phyloP scores from a whole-genome alignment of 2,329 filamentous ascomycete species.

The Endocalyx cinctus region DNA sequence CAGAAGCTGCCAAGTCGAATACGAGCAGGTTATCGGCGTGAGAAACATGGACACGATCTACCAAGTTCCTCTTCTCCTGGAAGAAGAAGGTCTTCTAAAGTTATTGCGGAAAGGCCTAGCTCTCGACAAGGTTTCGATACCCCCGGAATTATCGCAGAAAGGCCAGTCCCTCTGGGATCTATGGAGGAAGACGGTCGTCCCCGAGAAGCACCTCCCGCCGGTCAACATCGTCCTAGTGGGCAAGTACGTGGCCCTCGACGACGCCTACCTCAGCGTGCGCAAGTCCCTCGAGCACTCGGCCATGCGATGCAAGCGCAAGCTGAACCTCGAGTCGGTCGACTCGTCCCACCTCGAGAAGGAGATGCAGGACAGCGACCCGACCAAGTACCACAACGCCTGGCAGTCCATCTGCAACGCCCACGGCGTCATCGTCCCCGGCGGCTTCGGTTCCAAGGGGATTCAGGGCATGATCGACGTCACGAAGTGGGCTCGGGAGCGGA shows the following conservation, averaged over 20 bases:
- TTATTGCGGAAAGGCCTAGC: constrained; percentile 63
- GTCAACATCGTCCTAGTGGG: constrained; percentile 85
- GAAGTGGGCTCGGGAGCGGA: constrained; percentile 81
- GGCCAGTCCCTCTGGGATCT: constrained; percentile 70
- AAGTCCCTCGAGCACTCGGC: constrained; percentile 89
- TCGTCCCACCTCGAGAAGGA: constrained; percentile 74
- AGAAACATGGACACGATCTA: constrained; percentile 88
- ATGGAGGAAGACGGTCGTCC: constrained; percentile 69
- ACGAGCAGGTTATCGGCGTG: constrained; percentile 82
- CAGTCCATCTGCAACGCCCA: constrained; percentile 66
- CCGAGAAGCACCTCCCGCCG: constrained; percentile 61
- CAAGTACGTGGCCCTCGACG: constrained; percentile 82
- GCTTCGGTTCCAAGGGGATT: constrained; percentile 76
- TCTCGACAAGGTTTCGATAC: constrained; percentile 53
- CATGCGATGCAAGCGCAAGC: constrained; percentile 76
- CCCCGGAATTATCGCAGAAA: constrained; percentile 51
- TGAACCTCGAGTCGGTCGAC: constrained; percentile 82
- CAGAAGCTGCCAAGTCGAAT: constrained; percentile 80
- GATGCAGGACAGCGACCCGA: constrained; percentile 57
- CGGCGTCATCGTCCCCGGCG: constrained; percentile 66
- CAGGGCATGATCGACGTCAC: constrained; percentile 87
- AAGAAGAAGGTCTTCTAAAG: constrained; percentile 70
- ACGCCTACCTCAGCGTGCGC: constrained; percentile 77
- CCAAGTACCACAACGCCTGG: constrained; percentile 83
- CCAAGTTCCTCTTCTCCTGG: constrained; percentile 88